Conservation (phyloP, 495 filamentous ascomycete genomes). For the Xylaria palmicola region DNA sequence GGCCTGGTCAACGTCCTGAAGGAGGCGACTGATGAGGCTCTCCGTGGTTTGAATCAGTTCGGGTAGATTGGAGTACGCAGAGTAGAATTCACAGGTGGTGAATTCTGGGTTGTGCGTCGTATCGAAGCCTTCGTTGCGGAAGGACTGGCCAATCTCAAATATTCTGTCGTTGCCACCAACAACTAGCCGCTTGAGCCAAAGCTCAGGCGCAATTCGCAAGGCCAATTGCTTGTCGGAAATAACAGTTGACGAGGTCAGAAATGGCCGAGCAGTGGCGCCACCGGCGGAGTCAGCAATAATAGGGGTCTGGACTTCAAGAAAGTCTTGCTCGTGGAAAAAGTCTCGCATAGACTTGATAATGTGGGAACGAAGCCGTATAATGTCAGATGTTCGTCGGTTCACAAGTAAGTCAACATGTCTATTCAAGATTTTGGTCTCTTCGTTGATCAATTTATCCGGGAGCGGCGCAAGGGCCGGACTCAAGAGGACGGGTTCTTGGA, state of each 20-base stretch:
- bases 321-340: slow-evolving; percentile 67
- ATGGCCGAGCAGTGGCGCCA: slow-evolving; percentile 83
- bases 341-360: slow-evolving; percentile 72
- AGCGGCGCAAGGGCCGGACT: slow-evolving; percentile 74
- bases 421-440: slow-evolving; percentile 62
- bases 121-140: slow-evolving; percentile 94
- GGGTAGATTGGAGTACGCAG: slow-evolving; percentile 73
- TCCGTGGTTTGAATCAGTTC: slow-evolving; percentile 77
- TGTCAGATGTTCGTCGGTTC: slow-evolving; percentile 62
- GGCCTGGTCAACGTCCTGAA: slow-evolving; percentile 48
- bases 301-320: slow-evolving; percentile 87
- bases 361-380: slow-evolving; percentile 68
- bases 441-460: slow-evolving; percentile 62
- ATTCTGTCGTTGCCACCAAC: slow-evolving; percentile 86
- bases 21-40: slow-evolving; percentile 59
- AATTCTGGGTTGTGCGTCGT: slow-evolving; percentile 96
- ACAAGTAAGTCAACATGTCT: slow-evolving; percentile 83
- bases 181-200: slow-evolving; percentile 91
- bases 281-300: slow-evolving; percentile 74
- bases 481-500: slow-evolving; percentile 64
- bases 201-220: slow-evolving; percentile 85
- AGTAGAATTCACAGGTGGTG: slow-evolving; percentile 95
- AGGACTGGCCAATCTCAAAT: slow-evolving; percentile 91
- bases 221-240: slow-evolving; percentile 66
- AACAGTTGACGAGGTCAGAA: slow-evolving; percentile 71